Evolutionary conservation across 2,329 filamentous ascomycete genomes (phyloP).

Genomic region (Chaetothyriales sp.): DNA sequence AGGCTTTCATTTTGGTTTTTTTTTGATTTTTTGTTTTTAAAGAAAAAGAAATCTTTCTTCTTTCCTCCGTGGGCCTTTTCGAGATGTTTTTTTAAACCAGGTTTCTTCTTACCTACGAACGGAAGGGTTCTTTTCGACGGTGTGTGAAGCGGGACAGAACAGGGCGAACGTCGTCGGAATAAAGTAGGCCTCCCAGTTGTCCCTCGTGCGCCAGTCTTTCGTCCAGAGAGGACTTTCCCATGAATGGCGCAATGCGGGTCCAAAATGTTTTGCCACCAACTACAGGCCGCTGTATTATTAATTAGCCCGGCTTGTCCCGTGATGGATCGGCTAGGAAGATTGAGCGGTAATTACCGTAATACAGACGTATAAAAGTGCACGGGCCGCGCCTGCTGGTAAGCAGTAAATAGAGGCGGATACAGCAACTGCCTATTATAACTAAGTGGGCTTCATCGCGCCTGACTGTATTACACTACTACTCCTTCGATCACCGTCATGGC

Average conservation of each 20-base stretch:
- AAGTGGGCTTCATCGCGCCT: too few relatives aligned
- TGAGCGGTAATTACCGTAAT: too few relatives aligned
- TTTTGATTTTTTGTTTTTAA: not conserved
- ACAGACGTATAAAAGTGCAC: too few relatives aligned
- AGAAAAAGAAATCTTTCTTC: too few relatives aligned
- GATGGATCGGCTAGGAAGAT: too few relatives aligned
- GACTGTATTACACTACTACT: too few relatives aligned
- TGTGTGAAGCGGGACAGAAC: not conserved
- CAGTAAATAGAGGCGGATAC: too few relatives aligned
- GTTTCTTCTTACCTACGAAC: not conserved
- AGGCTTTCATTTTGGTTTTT: constrained; percentile 45
- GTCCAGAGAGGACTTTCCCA: not conserved
- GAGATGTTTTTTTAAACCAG: not conserved
- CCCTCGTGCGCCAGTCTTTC: not conserved
- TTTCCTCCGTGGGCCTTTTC: too few relatives aligned
- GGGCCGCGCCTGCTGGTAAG: too few relatives aligned
- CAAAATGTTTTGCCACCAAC: not conserved
- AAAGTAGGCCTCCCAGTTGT: not conserved
- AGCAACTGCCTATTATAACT: too few relatives aligned
- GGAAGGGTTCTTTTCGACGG: not conserved
- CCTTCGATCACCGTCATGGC: too few relatives aligned
- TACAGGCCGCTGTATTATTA: not conserved
- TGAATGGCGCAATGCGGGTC: not conserved
- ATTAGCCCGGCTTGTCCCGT: too few relatives aligned
- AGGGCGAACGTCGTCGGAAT: not conserved